Base-by-base conservation (phyloP, 164 flowering plant species). In the Platanus orientalis region DNA sequence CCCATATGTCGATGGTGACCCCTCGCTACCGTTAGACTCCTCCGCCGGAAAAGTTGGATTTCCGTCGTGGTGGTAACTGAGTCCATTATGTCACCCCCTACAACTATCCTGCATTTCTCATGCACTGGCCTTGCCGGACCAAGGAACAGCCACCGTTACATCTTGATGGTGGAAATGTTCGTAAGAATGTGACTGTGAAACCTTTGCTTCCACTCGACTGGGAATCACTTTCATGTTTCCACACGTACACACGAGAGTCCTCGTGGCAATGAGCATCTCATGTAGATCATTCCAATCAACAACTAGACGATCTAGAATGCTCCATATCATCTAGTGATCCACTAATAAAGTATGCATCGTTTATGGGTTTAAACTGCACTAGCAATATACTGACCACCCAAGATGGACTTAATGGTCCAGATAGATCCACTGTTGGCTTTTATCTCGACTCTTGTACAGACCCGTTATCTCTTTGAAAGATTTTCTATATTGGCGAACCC, bases 141-240 rank as follows among this genome's bases (percentile, higher is more conserved):
- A 95, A 28, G 97, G 96, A 69, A 92, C 76, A 30, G 99, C 99
- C 62, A 80, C 85, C 1, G 92, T 83, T 30, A 90, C 98, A 69
- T 95, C 97, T 78, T 75, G 85, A 65, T 92, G 90, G 51, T 86
- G 94, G 68, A 95, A 95, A 73, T 87, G 86, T 64, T 95, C 99
- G 32, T 90, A 88, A 3, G 96, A 82, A n/a, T 58, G 85, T 85
- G 32, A 80, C 78, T 0, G 89, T 82, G 12, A 89, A 79, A 56
- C 80, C 78, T 76, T 92, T 95, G 73, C 68, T 84, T 78, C 94
- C 74, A 76, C 78, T 81, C 16, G 92, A 85, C 55, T 88, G 81
- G 49, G 86, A 81, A 60, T 82, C 84, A 56, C 76, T 75, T 72
- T 88, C 96, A 57, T 88, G 84, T 67, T 83, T 92, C 99, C 99